Percentiles rank a stretch among this genome's conserved stretches.
These are phyloP conservation scores for Hydnomerulius pinastri DNA, from an alignment of 768 basidiomycete genomes.

Conservation along the genomic window DNA sequence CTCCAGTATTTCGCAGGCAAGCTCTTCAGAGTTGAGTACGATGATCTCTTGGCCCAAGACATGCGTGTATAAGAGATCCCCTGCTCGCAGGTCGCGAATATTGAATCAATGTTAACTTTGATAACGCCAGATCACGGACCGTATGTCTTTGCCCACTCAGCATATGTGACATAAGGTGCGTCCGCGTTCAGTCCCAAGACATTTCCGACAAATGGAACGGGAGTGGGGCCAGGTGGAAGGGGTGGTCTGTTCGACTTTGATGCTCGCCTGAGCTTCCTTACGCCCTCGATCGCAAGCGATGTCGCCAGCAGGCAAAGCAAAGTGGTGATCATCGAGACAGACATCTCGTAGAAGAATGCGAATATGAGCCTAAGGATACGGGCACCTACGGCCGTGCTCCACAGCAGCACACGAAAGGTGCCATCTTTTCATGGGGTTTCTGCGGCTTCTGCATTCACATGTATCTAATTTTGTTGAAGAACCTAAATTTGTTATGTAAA, in stretches of 20 bases:
- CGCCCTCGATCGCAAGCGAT: background rate
- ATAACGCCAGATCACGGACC: constrained; percentile 5
- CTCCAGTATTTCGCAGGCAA: constrained; percentile 50
- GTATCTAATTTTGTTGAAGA: no score
- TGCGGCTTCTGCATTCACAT: no score
- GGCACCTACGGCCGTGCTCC: no score
- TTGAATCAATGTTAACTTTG: background rate
- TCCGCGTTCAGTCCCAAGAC: constrained; percentile 8
- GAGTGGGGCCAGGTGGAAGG: constrained; percentile 19
- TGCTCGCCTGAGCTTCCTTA: background rate
- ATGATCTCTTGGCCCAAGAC: constrained; percentile 49
- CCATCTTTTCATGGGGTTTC: no score
- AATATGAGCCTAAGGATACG: no score
- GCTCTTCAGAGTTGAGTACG: constrained; percentile 49
- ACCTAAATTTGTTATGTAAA: no score
- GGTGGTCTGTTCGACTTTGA: background rate
- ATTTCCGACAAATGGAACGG: constrained; percentile 18
- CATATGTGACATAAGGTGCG: constrained; percentile 15
- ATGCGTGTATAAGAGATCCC: constrained; percentile 6
- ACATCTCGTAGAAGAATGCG: no score
- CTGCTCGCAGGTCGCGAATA: background rate
- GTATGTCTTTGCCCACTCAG: constrained; percentile 20
- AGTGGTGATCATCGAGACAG: constrained; percentile 3
- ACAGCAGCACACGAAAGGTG: no score
- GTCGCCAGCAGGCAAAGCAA: constrained; percentile 3